Evolutionary conservation across 78 protist genomes (phyloP), one percentile per base, ranked within the genome.

Genomic region (Pigoraptor vietnamica): DNA sequence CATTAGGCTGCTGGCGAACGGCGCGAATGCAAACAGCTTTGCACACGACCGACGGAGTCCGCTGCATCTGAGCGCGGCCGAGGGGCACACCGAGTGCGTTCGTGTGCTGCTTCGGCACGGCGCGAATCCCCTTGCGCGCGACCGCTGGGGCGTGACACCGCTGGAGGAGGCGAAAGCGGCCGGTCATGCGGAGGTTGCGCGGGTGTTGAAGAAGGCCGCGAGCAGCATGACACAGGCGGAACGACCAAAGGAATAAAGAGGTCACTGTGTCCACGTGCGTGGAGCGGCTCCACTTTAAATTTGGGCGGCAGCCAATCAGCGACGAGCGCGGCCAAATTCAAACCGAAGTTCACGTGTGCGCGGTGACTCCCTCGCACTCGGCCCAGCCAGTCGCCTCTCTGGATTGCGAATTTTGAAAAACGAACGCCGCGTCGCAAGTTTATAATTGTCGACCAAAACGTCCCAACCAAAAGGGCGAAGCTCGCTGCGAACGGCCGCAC

Each of bases 91-190:
- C 39, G 91, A 38, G 2, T 39, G 39, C 56, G 90, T 86, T 1
- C 2, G 87, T 0, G 35, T 87, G 79, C 93, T 92, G n/a, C 37
- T 92, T 2, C 34, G 21, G 10, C 34, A 25, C 14, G 88, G 92
- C 24, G 94, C 95, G 36, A 34, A 40, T 39, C 35, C 67, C 34
- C 10, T 14, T 37, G 21, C 0, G 32, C 6, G 1, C 39, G 96
- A 95, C 81, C n/a, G 95, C 10, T 90, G 92, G 93, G 92, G 92
- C 33, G 1, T 24, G 56, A 92, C 94, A 56, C 95, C 95, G 32
- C 24, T 90, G 36, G 89, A 92, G 79, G 91, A 84, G 0, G 96
- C 96, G 23, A 25, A 0, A 32, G 34, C 67, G 14, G 67, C 29
- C 67, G 67, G 67, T 14, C 67, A 48, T 48, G 14, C 67, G 6